A percentile compares a stretch with the other conserved stretches of the same genome.
phyloP scores from a whole-genome alignment of 2,329 filamentous ascomycete genomes.

The Colletotrichum spinosum region DNA sequence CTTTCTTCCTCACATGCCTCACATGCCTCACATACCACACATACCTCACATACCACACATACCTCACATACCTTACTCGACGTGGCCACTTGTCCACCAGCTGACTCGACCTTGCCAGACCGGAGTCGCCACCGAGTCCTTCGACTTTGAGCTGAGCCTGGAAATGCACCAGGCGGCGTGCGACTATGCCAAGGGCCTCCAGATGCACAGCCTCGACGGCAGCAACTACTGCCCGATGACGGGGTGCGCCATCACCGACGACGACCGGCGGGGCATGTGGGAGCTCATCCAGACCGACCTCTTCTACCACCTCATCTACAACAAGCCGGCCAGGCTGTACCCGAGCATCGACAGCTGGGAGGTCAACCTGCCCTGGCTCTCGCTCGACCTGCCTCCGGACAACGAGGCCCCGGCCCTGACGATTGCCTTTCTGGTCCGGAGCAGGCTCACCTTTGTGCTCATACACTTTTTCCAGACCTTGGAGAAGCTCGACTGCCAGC shows the following conservation, averaged over 20 bases:
- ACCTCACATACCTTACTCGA: too few relatives aligned
- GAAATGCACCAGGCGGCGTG: constrained; percentile 45
- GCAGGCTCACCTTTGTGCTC: constrained; percentile 44
- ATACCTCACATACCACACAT: too few relatives aligned
- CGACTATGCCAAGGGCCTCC: constrained; percentile 46
- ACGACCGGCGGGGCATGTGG: constrained; percentile 47
- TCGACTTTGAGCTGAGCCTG: constrained; percentile 48
- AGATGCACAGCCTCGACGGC: constrained; percentile 46
- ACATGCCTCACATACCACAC: too few relatives aligned
- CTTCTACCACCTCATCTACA: constrained; percentile 46
- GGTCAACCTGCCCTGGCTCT: constrained; percentile 48
- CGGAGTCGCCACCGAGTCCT: constrained; percentile 44
- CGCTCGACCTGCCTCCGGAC: constrained; percentile 40
- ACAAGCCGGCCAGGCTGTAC: constrained; percentile 45
- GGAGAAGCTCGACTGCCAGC: not conserved
- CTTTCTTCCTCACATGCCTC: too few relatives aligned
- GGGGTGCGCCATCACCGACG: constrained; percentile 24
- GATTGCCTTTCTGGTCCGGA: constrained; percentile 45
- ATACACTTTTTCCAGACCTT: constrained; percentile 44
- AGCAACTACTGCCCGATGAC: constrained; percentile 35
- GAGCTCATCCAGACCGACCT: constrained; percentile 48
- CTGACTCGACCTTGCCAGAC: constrained; percentile 34
- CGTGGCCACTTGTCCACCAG: too few relatives aligned
- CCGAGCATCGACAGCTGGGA: constrained; percentile 43
- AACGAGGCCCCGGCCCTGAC: constrained; percentile 39